Base-by-base conservation (phyloP, 192 early-diverging fungal species). In the Pilaira anomala region DNA sequence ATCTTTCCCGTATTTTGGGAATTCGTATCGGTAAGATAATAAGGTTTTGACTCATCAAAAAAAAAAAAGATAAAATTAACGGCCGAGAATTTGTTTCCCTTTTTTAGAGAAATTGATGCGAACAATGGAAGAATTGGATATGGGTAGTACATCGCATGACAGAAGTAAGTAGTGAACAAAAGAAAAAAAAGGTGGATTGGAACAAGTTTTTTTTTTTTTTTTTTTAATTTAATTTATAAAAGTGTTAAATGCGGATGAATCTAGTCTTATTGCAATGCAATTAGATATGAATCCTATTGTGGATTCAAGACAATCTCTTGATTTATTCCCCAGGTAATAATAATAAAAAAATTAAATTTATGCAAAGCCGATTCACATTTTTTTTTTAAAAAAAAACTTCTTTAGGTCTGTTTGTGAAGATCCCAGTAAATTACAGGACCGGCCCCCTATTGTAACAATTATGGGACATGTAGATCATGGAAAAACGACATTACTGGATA, bases 401-500 rank as follows among this genome's bases (percentile, higher is more conserved):
- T 9, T 14, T 68, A 81, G 87, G 42, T 82, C 85, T 3, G 62
- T 75, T 48, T 89, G 91, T 0, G 82, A 81, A 26, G 92, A 93
- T 51, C 88, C 88, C 87, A 84, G 87, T 3, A 65, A 68, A 13
- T 88, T 87, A 63, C 88, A 88, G 13, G 50, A 73, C 14, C 83
- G 95, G 19, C 91, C 96, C 3, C 96, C 96, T 11, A 85, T 98
- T 16, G 93, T 98, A 14, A 96, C 96, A 1, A 95, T 98, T 66
- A 93, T 98, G 94, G 96, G 96, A 6, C 96, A 98, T 64, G 94
- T 98, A 16, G 94, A 98, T 73, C 90, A 94, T 68, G 93, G 96
- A 12, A 98, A 98, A 71, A 98, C 96, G 7, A 96, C 96, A 0
- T 79, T 98, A 8, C 70, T 98, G 42, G 96, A 98, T 71, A 83